A percentile compares a stretch with the other conserved stretches of the same genome.
These are phyloP conservation scores for Oxalis stricta DNA, from an alignment of 441 rosid genomes.

Conservation along the genomic window DNA sequence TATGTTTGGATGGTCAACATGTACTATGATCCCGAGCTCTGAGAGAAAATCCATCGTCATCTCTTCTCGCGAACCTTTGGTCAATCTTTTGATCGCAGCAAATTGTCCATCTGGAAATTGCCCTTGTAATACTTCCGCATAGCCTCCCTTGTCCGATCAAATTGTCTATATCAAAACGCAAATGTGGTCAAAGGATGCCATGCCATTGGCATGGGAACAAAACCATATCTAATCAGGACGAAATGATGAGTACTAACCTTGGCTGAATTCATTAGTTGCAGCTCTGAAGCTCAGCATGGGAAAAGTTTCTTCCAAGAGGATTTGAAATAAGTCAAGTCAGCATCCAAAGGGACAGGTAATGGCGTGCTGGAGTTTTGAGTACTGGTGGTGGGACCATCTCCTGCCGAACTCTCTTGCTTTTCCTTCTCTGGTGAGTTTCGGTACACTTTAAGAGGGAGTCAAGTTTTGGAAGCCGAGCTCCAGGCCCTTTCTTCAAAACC, in stretches of 20 bases:
- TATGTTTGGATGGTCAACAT: slow-evolving; percentile 82
- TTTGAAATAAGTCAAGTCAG: slow-evolving; percentile 46
- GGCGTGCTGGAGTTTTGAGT: no score
- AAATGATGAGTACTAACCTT: slow-evolving; percentile 24
- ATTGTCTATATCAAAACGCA: slow-evolving; percentile 29
- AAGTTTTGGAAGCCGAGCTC: slow-evolving; percentile 37
- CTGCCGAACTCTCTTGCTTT: slow-evolving; percentile 49
- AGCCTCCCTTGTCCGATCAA: slow-evolving; percentile 95
- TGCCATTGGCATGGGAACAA: neutral
- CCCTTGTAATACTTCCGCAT: slow-evolving; percentile 82
- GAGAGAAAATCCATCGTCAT: slow-evolving; percentile 78
- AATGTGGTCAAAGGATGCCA: neutral
- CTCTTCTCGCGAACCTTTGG: slow-evolving; percentile 72
- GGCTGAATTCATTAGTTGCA: slow-evolving; percentile 64
- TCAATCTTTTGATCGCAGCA: slow-evolving; percentile 66
- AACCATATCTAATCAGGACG: neutral
- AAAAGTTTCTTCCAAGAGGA: slow-evolving; percentile 70
- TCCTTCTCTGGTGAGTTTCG: slow-evolving; percentile 54
- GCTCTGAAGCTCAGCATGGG: slow-evolving; percentile 48
- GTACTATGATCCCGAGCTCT: slow-evolving; percentile 85
- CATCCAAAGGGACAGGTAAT: slow-evolving; percentile 34
- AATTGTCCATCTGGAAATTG: slow-evolving; percentile 38
- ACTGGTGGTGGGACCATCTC: slow-evolving; percentile 29
- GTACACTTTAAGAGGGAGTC: slow-evolving; percentile 33
- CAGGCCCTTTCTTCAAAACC: slow-evolving; percentile 47